Base-by-base conservation (phyloP, 2,329 filamentous ascomycete species). In the Colletotrichum neosansevieriae region DNA sequence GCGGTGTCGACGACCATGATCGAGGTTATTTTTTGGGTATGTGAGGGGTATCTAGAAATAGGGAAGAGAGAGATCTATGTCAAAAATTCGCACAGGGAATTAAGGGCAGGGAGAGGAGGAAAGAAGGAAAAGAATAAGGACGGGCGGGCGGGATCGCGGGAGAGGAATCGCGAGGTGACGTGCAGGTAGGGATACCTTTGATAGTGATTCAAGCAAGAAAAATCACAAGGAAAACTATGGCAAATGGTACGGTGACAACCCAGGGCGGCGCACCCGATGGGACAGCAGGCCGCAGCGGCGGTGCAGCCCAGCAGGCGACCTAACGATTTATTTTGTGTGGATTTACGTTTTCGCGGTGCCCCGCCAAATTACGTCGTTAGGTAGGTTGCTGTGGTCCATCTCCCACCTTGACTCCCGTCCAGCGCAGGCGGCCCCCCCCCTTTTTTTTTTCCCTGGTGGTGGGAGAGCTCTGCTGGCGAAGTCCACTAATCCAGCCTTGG, bases 1-100 rank as follows among this genome's bases (percentile, higher is more conserved):
- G 89, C 84, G 67, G 93, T 97, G 80, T 97, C 94, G 75, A 92
- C 92, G 75, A 96, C 94, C 94, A 97, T 97, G 77, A 76, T 84
- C 76, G 72, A 51, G 36, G n/a, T 36, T 11, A 50, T 50, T 53
- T 53, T 53, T 53, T 17, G 29, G 49, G 34, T 29, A 15, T 4
- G 29, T 53, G 34, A 53, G 34, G 51, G 51, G 51, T 54, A 54
- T 54, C 51, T 38, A 54, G 51, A 7, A 38, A 54, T 6, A 40
- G 19, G 13, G 38, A 57, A 44, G 21, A 45, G 10, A 58, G 56
- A 58, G 21, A 57, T 57, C 53, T 57, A 57, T 29, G 38, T 15
- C 19, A 29, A 29, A 38, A 4, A 36, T 6, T 36, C 42, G 42
- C 56, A 58, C 40, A 32, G 29, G 56, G 15, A 58, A 29, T 29